Evolutionary conservation across 1,139 yeast genomes (phyloP), one percentile per base, ranked within the genome.

Genomic region (Yamadazyma trypodendri): DNA sequence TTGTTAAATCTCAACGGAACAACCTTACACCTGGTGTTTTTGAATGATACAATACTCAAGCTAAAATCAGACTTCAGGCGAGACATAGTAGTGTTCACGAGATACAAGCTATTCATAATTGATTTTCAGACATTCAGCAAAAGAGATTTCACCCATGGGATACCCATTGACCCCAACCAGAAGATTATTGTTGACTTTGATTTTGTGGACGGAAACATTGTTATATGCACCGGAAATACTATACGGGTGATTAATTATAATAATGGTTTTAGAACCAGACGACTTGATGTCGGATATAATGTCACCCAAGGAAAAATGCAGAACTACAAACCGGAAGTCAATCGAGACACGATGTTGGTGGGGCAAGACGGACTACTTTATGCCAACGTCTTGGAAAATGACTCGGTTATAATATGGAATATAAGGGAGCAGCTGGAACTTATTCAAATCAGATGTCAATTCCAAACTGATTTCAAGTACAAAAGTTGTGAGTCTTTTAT

Each of bases 181-280:
- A 40, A 35, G 41, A 42, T 37, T 23, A 34, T 24, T 12, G 38
- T 72, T 40, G 64, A 67, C 34, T 75, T 77, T 22, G 90, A 83
- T 56, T 79, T 73, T 50, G 83, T 78, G 1, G 79, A 74, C 17
- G 52, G 55, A 32, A 64, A 65, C 41, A 53, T 73, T 3, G 52
- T 73, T 1, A 28, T 72, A 4, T 51, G 65, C 39, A 52, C 55
- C 40, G 54, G 45, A 2, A 29, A 46, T 2, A 43, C 46, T 11
- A 52, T 75, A 25, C 51, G 55, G 20, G 66, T 60, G 6, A 50
- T 58, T 23, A 56, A 63, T 37, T 65, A 52, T 41, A 17, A 15
- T 8, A 17, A 28, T 2, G 21, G 23, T 17, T 20, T 18, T 20
- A 16, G 13, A 7, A 29, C 36, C 3, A 44, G 54, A 25, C 44